Conservation (phyloP, 2,329 filamentous ascomycete species). For the Diatrype stigma region DNA sequence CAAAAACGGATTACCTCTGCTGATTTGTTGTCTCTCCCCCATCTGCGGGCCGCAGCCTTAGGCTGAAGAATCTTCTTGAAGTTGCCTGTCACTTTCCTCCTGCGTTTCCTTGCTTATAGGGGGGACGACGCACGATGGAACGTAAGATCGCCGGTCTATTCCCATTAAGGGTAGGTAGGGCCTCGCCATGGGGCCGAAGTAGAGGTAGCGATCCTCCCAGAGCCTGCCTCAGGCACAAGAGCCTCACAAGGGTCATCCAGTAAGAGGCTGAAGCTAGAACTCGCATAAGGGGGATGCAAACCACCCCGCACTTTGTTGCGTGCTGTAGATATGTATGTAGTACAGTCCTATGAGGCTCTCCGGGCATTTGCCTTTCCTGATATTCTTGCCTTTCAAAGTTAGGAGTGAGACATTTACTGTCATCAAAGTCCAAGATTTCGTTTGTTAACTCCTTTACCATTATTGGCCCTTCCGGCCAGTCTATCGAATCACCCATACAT, state of each 20-base stretch:
- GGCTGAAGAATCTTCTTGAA: not conserved
- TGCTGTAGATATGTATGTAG: not conserved
- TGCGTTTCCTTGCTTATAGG: not conserved
- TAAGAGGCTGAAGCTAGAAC: not conserved
- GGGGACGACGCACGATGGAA: not conserved
- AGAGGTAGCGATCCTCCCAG: not conserved
- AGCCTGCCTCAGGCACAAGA: not conserved
- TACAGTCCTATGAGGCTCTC: not conserved
- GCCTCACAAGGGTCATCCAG: not conserved
- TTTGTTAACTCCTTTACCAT: not conserved
- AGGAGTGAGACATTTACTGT: not conserved
- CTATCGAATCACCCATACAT: not conserved
- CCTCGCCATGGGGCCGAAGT: not conserved
- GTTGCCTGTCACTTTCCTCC: not conserved
- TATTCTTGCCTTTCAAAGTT: not conserved
- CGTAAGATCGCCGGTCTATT: not conserved
- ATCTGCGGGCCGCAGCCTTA: not conserved
- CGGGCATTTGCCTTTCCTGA: not conserved
- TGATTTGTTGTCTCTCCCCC: not conserved
- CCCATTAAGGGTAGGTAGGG: not conserved
- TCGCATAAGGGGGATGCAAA: not conserved
- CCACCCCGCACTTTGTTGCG: not conserved
- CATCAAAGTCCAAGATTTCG: not conserved
- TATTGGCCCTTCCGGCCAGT: too few relatives aligned
- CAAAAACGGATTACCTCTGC: not conserved